These are phyloP conservation scores for Stephania cephalantha DNA, from an alignment of 164 flowering plant genomes.

Conservation along the genomic window DNA sequence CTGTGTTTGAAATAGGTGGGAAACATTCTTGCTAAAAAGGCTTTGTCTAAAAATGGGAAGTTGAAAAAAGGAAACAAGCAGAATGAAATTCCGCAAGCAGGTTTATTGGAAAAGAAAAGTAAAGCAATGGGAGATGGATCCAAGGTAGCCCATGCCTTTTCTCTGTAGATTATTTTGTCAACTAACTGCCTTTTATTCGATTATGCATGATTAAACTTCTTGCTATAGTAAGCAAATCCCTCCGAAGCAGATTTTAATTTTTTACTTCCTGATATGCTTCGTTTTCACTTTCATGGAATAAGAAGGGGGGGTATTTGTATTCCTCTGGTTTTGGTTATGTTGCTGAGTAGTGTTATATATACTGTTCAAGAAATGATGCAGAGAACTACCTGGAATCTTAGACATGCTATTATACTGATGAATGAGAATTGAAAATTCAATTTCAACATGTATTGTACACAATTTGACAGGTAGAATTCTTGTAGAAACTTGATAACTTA, in stretches of 20 bases:
- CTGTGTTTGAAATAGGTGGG: slow-evolving; percentile 47
- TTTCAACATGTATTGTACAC: too few relatives aligned
- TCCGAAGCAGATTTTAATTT: not conserved
- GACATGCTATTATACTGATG: too few relatives aligned
- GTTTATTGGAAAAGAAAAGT: slow-evolving; percentile 42
- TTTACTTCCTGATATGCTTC: too few relatives aligned
- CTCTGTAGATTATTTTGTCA: not conserved
- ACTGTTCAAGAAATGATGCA: too few relatives aligned
- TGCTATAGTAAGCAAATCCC: not conserved
- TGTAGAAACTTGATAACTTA: too few relatives aligned
- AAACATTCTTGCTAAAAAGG: slow-evolving; percentile 31
- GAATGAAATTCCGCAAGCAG: slow-evolving; percentile 30
- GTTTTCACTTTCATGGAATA: too few relatives aligned
- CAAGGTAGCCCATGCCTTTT: slow-evolving; percentile 33
- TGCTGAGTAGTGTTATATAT: too few relatives aligned
- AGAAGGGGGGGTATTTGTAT: not conserved
- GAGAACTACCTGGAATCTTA: too few relatives aligned
- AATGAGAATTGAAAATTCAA: too few relatives aligned
- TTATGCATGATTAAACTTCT: not conserved
- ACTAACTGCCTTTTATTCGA: not conserved
- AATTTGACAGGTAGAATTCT: too few relatives aligned
- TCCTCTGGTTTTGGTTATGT: not conserved
- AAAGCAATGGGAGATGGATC: slow-evolving; percentile 58
- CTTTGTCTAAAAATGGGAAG: slow-evolving; percentile 37
- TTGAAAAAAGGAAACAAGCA: slow-evolving; percentile 30